Base-by-base conservation (phyloP, 495 filamentous ascomycete species). In the Viridothelium virens region DNA sequence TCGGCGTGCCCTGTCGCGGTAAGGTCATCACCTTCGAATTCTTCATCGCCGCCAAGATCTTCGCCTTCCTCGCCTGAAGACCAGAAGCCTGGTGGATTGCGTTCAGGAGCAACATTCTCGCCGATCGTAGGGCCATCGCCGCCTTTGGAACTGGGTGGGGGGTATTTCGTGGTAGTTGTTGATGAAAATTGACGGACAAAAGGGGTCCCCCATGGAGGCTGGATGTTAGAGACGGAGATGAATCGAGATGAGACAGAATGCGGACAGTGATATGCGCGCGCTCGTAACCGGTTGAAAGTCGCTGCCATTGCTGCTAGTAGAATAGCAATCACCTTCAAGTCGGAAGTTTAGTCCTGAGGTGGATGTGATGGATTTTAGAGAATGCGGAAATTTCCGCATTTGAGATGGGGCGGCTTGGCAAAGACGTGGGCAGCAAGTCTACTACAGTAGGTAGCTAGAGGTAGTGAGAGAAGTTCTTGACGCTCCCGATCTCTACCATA, bases 1-100 rank as follows among this genome's bases (percentile, higher is more conserved):
- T 97, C 90, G 63, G 83, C 87, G 75, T 97, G 92, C 0, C 83
- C 94, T 70, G 89, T 79, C 38, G 83, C 81, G 62, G 88, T 87
- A 47, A 99, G 89, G 75, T 96, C 91, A 69, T 96, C 89, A 66
- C 91, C 88, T 64, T 85, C 77, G 67, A 84, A 87, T 36, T 86
- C 81, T 38, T 78, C 81, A 70, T 91, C 88, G 65, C 82, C 79
- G 39, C 80, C 79, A 14, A 78, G 75, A 46, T 84, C 82, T 56
- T 85, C 80, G 7, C 47, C 47, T 37, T 82, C 79, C 64, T 84
- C 82, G 37, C 77, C 79, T 70, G 83, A 78, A 6, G 80, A 79
- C 79, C 85, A 81, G 71, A 86, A 82, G 1, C 53, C 53, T 7
- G 53, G 31, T 36, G 4, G 53, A 5, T 18, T 36, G 6, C 53